These are phyloP conservation scores for Daldinia vernicosa DNA, from an alignment of 495 filamentous ascomycete genomes.

Conservation along the genomic window DNA sequence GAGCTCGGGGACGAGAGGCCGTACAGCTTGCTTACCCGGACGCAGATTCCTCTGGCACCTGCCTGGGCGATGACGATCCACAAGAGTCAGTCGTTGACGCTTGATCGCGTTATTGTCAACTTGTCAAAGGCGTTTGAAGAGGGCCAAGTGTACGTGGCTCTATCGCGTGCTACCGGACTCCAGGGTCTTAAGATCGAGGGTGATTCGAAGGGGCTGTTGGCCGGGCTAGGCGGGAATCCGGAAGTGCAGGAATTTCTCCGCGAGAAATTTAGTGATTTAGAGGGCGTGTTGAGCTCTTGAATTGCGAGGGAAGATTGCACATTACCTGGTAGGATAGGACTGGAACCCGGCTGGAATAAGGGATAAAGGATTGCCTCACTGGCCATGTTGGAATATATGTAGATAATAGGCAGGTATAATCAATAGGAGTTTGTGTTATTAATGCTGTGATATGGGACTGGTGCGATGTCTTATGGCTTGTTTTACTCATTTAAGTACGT, in stretches of 20 bases:
- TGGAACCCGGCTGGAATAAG: background rate
- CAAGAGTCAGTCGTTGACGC: constrained; percentile 92
- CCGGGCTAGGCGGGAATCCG: constrained; percentile 41
- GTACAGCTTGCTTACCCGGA: constrained; percentile 75
- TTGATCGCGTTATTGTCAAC: constrained; percentile 91
- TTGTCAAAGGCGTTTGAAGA: constrained; percentile 87
- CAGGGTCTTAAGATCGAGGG: constrained; percentile 68
- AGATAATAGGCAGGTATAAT: background rate
- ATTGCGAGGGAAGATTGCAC: background rate
- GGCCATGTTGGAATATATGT: constrained; percentile 1
- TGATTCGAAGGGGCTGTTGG: constrained; percentile 31
- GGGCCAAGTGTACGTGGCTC: constrained; percentile 83
- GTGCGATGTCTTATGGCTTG: background rate
- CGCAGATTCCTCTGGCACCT: constrained; percentile 83
- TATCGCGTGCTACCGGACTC: constrained; percentile 81
- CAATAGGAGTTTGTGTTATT: background rate
- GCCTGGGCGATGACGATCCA: constrained; percentile 97
- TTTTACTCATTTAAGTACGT: background rate
- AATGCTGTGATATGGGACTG: background rate
- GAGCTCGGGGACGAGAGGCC: constrained; percentile 57
- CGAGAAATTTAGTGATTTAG: constrained; percentile 40
- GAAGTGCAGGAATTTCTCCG: constrained; percentile 43
- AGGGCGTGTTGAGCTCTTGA: constrained; percentile 12
- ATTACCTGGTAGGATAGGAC: background rate
- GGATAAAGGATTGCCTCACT: background rate